Base-by-base conservation (phyloP, 768 basidiomycete genomes). In the Rossbeevera mucosa region DNA sequence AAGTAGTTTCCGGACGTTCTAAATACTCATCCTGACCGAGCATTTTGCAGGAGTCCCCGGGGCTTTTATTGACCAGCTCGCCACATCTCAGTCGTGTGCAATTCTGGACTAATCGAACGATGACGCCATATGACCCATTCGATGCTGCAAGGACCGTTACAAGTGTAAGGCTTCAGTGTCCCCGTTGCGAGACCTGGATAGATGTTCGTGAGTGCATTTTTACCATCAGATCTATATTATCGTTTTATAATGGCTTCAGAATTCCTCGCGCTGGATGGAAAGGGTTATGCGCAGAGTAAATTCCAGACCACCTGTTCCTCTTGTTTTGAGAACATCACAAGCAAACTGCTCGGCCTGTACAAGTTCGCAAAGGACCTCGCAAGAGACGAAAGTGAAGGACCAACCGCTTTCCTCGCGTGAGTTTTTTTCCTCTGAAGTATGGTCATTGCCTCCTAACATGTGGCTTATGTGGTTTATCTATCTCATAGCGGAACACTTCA, bases 241-340 rank as follows among this genome's bases (percentile, higher is more conserved):
- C 12, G 21, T 14, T 22, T 21, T 41, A 13, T 3, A 22, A 42
- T 42, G 41, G 0, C 13, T 18, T 42, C 30, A 81, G 79, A 72
- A 2, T 72, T 74, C 41, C 58, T 77, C 49, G 70, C 62, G 4
- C 48, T 55, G 0, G 45, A 61, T 0, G 79, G 75, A 3, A 70
- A 61, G 0, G 81, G 81, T 0, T 82, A 81, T 54, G 61, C 75
- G 2, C 80, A 82, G 53, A 63, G 64, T 7, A 59, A 59, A 2
- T 82, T 82, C 50, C 47, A 14, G 3, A 33, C 56, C 0, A 7
- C 7, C 12, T 82, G 80, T 51, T 26, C 47, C 4, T n/a, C 20
- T 6, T 82, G 80, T 47, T 20, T 29, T 0, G 57, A 64, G 42
- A 44, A 28, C 0, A 74, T 82, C 21, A 77, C 65, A 2, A 75